Evolutionary conservation across 148 eudicot genomes (phyloP).

Genomic region (Rhododendron ovatum): DNA sequence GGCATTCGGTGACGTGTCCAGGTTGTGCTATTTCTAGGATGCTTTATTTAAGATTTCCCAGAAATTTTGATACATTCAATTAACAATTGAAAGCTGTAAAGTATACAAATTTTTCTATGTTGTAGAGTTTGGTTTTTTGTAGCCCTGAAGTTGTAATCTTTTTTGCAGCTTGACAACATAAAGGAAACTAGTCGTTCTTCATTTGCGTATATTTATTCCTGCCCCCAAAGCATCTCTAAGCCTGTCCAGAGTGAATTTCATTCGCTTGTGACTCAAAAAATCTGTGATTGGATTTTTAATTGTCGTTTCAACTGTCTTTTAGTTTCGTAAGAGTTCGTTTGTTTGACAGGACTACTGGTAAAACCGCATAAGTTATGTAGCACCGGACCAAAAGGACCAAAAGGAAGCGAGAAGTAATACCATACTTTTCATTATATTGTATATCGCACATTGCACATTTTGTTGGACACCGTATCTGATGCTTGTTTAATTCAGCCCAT

Average conservation of each 20-base stretch:
- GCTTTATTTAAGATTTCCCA: background rate
- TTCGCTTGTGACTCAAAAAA: background rate
- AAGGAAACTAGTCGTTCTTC: background rate
- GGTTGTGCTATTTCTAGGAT: background rate
- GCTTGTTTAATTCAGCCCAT: too few relatives aligned
- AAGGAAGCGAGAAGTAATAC: too few relatives aligned
- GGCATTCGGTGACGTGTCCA: background rate
- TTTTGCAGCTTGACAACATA: background rate
- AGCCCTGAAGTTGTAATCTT: background rate
- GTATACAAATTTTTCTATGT: background rate
- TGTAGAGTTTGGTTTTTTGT: background rate
- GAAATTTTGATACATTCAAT: slow-evolving; percentile 4
- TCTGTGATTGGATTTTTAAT: too few relatives aligned
- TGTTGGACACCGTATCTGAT: too few relatives aligned
- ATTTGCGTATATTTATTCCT: background rate
- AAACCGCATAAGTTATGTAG: too few relatives aligned
- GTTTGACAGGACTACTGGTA: too few relatives aligned
- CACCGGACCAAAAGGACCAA: too few relatives aligned
- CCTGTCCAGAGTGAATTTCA: background rate
- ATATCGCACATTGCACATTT: too few relatives aligned
- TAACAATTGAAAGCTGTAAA: slow-evolving; percentile 8
- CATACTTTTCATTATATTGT: too few relatives aligned
- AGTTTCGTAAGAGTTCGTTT: too few relatives aligned
- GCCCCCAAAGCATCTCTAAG: background rate
- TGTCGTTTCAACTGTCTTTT: too few relatives aligned